These are phyloP conservation scores for Cynanchum wilfordii DNA, from an alignment of 257 asterid genomes.

Conservation along the genomic window DNA sequence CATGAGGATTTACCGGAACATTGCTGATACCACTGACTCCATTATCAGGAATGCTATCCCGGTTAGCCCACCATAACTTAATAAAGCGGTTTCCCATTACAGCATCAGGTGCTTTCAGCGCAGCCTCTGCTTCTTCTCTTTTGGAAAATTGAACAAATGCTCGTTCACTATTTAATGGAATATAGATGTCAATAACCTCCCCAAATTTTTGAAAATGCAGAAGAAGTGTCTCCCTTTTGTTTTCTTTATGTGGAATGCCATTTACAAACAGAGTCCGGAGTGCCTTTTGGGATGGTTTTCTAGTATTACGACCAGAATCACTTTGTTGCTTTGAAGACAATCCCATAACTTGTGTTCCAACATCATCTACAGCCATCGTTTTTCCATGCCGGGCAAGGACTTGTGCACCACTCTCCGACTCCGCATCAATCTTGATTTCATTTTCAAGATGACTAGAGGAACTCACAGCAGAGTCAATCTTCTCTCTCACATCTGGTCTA, in stretches of 20 bases:
- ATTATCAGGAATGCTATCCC: slow-evolving; percentile 73
- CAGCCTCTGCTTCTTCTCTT: slow-evolving; percentile 94
- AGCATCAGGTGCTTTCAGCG: slow-evolving; percentile 92
- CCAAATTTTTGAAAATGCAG: slow-evolving; percentile 92
- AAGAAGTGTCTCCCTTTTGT: slow-evolving; percentile 83
- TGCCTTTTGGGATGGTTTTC: slow-evolving; percentile 69
- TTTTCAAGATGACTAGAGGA: slow-evolving; percentile 38
- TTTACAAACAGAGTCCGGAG: slow-evolving; percentile 72
- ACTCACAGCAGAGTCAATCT: slow-evolving; percentile 35
- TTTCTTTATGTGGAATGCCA: slow-evolving; percentile 79
- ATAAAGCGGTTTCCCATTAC: slow-evolving; percentile 97
- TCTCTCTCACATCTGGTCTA: slow-evolving; percentile 44
- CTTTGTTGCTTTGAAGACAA: slow-evolving; percentile 41
- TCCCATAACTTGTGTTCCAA: slow-evolving; percentile 37
- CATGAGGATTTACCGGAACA: neutral
- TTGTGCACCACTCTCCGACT: slow-evolving; percentile 29
- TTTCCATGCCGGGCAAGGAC: slow-evolving; percentile 38
- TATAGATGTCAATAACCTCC: slow-evolving; percentile 69
- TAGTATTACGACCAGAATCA: slow-evolving; percentile 44
- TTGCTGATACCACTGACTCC: slow-evolving; percentile 35
- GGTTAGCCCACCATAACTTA: slow-evolving; percentile 95
- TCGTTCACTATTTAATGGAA: slow-evolving; percentile 59
- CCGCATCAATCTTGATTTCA: slow-evolving; percentile 36
- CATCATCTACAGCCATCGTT: slow-evolving; percentile 36
- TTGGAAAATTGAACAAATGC: slow-evolving; percentile 91